A percentile compares a stretch with the other conserved stretches of the same genome.
phyloP scores from a whole-genome alignment of 2,329 filamentous ascomycete genomes.

The Cladosporium sp. region DNA sequence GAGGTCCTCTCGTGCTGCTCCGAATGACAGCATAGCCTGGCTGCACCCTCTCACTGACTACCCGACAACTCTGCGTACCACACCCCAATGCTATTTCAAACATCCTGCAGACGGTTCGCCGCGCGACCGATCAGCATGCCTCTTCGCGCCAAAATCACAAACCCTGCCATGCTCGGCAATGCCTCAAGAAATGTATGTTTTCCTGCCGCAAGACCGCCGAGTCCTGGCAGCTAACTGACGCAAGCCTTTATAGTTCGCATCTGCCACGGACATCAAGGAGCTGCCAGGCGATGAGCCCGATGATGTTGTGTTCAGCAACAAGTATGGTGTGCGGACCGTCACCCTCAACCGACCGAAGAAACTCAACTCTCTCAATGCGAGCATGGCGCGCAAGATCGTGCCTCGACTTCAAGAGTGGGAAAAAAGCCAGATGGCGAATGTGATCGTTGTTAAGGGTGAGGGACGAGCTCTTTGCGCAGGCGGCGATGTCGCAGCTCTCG shows the following conservation, averaged over 20 bases:
- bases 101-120: conserved; percentile 34
- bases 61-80: not conserved
- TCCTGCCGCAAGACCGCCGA: conserved; percentile 4
- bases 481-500: conserved; percentile 79
- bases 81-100: conserved; percentile 41
- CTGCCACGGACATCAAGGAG: conserved; percentile 42
- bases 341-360: conserved; percentile 91
- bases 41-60: conserved; percentile 2
- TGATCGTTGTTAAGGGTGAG: conserved; percentile 84
- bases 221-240: conserved; percentile 26
- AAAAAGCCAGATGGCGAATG: conserved; percentile 88
- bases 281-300: conserved; percentile 66
- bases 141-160: conserved; percentile 67
- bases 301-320: conserved; percentile 86
- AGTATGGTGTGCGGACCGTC: conserved; percentile 84
- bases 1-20: conserved; percentile 5
- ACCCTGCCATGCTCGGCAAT: conserved; percentile 49
- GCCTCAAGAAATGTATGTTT: conserved; percentile 46
- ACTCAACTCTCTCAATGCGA: conserved; percentile 84
- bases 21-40: conserved; percentile 11
- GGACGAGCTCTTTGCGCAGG: conserved; percentile 88
- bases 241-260: conserved; percentile 24
- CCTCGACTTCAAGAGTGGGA: conserved; percentile 88
- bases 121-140: conserved; percentile 57
- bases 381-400: conserved; percentile 92